Evolutionary conservation across 129 eudicot species (phyloP), one percentile per base, ranked within the genome.

Genomic region (Dittrichia graveolens): DNA sequence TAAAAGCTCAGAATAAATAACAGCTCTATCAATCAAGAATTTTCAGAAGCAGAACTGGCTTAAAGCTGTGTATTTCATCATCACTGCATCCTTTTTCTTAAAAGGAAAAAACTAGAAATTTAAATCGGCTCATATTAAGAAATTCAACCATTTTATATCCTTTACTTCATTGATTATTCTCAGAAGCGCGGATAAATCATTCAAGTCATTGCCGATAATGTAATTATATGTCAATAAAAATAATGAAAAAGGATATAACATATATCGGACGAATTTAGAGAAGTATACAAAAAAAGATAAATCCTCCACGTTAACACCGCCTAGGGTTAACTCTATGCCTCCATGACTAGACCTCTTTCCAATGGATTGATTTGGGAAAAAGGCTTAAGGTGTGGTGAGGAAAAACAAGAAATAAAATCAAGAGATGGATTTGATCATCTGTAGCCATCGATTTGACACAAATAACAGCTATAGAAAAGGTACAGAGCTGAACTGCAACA

Each of bases 21-120:
- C 96, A 88, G 96, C 96, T 91, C 67, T 88, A 57, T 91, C 93
- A 45, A 91, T 91, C 97, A 88, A 35, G 86, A 84, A 79, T 83
- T 85, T 69, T 91, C 97, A 71, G 97, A 88, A 91, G 97, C 95
- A 91, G 97, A 91, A 91, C 95, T 91, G 95, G 97, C 97, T 75
- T 85, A 82, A 76, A 83, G 95, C 92, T 88, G 86, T 67, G 46
- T 7, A 45, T 38, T 72, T 12, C 60, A 71, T 91, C 97, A 85
- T 91, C 95, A 81, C 73, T 8, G 89, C 86, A 80, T 0, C 31
- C 0, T 24, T 24, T 59, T 57, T 40, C 4, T 13, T 60, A 5
- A 4, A 43, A 40, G 10, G 0, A 7, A 2, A 3, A 1, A 5
- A 19, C 8, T 2, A 47, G 0, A 31, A 44, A 8, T 10, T 53